These are phyloP conservation scores for Ganoderma multipileum DNA, from an alignment of 1,284 basidiomycete genomes.

Conservation along the genomic window DNA sequence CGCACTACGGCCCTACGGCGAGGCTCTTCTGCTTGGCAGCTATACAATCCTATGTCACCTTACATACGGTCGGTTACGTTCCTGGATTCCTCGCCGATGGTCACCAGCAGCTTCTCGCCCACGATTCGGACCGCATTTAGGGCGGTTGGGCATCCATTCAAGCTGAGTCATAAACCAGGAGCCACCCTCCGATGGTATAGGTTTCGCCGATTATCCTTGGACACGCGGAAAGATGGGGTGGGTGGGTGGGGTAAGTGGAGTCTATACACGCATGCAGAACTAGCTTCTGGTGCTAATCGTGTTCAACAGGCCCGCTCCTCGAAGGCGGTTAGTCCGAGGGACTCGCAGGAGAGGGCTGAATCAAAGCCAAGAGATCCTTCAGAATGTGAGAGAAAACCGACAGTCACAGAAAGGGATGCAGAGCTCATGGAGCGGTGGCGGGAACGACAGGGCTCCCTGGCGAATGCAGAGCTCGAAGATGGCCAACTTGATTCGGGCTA, in stretches of 20 bases:
- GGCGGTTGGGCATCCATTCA: not conserved
- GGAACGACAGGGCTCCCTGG: conserved; percentile 34
- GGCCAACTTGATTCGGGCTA: conserved; percentile 33
- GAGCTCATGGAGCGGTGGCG: conserved; percentile 32
- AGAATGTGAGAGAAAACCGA: conserved; percentile 19
- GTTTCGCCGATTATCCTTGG: not conserved
- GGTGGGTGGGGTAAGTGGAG: not conserved
- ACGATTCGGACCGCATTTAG: not conserved
- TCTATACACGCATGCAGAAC: not conserved
- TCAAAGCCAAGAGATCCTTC: not conserved
- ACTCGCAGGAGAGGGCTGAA: not conserved
- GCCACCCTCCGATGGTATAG: not conserved
- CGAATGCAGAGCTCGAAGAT: conserved; percentile 35
- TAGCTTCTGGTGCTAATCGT: not conserved
- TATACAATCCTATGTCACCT: not conserved
- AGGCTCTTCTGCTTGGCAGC: too few species aligned
- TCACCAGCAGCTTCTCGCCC: not conserved
- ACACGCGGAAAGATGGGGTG: not conserved
- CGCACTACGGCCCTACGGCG: too few species aligned
- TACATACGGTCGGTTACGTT: too few species aligned
- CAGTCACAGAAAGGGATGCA: conserved; percentile 32
- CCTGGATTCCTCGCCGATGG: too few species aligned
- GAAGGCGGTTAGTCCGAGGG: conserved; percentile 21
- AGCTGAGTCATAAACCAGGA: not conserved
- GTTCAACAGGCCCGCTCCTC: not conserved